These are phyloP conservation scores for Fraxinus quadrangulata DNA, from an alignment of 257 asterid species.

Conservation along the genomic window DNA sequence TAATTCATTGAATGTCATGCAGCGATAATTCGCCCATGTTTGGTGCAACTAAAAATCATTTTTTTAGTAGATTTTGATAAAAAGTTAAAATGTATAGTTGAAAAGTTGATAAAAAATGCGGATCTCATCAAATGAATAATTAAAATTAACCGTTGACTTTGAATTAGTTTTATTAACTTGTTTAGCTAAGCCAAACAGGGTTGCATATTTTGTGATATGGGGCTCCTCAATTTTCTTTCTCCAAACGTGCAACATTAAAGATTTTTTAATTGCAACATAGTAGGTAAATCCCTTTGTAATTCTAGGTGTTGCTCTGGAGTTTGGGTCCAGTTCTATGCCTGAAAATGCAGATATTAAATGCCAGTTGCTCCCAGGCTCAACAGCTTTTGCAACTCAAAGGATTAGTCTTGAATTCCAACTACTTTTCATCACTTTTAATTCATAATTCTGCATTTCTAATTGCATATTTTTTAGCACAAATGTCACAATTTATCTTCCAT, in stretches of 20 bases:
- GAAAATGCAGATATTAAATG: not conserved
- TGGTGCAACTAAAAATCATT: no score
- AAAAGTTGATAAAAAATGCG: no score
- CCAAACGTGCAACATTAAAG: not conserved
- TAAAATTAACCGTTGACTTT: no score
- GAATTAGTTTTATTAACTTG: no score
- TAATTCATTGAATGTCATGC: not conserved
- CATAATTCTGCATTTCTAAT: conserved; percentile 18
- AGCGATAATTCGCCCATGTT: no score
- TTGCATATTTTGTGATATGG: no score
- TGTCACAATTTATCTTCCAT: not conserved
- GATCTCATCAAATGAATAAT: no score
- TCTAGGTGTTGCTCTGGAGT: not conserved
- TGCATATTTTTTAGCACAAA: conserved; percentile 5
- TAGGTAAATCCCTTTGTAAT: not conserved
- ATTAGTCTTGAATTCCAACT: conserved; percentile 37
- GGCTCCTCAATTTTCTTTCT: not conserved
- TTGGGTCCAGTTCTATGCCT: not conserved
- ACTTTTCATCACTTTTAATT: conserved; percentile 43
- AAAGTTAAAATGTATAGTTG: no score
- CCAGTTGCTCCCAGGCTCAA: conserved; percentile 12
- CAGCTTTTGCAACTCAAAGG: conserved; percentile 40
- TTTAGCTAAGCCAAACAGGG: no score
- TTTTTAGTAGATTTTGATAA: no score
- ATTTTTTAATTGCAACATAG: not conserved